Evolutionary conservation across 2,329 filamentous ascomycete genomes (phyloP).

Genomic region (Penicillium crustosum): DNA sequence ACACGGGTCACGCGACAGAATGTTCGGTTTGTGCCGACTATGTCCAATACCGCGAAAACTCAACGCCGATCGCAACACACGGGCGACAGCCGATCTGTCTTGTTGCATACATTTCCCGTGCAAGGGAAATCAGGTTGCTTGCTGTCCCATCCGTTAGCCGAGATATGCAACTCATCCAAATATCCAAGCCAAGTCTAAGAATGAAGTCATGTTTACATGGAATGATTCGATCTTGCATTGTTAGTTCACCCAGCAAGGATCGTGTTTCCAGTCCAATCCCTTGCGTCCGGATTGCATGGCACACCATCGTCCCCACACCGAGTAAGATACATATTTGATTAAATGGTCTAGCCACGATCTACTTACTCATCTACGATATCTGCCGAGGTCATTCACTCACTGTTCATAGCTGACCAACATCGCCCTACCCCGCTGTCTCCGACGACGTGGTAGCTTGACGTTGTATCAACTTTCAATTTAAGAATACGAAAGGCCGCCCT

Average conservation of each 20-base stretch:
- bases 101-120: not conserved
- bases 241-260: slow-evolving; percentile 2
- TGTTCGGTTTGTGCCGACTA: slow-evolving; percentile 6
- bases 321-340: not conserved
- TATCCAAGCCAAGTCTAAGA: not conserved
- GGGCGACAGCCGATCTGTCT: not conserved
- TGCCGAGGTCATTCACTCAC: not conserved
- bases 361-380: not conserved
- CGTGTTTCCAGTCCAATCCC: slow-evolving; percentile 5
- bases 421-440: not conserved
- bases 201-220: slow-evolving; percentile 4
- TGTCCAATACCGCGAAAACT: not conserved
- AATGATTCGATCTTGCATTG: slow-evolving; percentile 3
- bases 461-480: slow-evolving; percentile 14
- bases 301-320: not conserved
- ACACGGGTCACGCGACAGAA: slow-evolving; percentile 6
- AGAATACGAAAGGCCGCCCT: slow-evolving; percentile 13
- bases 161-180: slow-evolving; percentile 1
- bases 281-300: slow-evolving; percentile 10
- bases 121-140: not conserved
- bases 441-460: slow-evolving; percentile 15
- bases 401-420: not conserved
- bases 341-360: not conserved
- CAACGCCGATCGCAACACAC: slow-evolving; percentile 10
- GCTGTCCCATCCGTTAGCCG: not conserved